Conservation (phyloP, 1,284 basidiomycete genomes). For the Rhodofomes roseus region DNA sequence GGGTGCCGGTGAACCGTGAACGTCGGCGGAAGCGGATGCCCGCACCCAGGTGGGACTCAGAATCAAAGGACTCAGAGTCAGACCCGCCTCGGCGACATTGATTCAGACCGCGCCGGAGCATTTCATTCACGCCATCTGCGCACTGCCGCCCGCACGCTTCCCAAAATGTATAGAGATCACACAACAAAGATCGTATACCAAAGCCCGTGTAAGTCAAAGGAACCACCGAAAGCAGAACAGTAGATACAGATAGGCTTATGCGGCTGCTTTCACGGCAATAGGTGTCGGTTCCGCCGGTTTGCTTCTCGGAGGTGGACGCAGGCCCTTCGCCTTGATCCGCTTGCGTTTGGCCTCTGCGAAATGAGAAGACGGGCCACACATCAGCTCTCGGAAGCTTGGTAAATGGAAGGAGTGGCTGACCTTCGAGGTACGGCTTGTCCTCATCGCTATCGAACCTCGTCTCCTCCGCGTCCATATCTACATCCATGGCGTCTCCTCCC, state of each 20-base stretch:
- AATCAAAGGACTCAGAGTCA: background rate
- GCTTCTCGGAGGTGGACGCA: conserved; percentile 54
- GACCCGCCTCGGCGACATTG: background rate
- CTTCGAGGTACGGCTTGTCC: conserved; percentile 64
- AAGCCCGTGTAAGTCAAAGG: background rate
- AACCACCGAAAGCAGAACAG: background rate
- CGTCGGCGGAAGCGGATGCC: conserved; percentile 1
- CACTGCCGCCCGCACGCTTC: too few relatives aligned
- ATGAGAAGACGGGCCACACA: background rate
- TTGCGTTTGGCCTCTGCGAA: conserved; percentile 63
- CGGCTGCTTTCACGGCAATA: conserved; percentile 19
- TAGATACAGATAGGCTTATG: conserved; percentile 10
- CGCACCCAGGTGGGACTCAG: background rate
- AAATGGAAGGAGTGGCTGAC: conserved; percentile 38
- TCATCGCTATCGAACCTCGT: conserved; percentile 66
- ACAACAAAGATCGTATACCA: background rate
- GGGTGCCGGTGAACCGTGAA: background rate
- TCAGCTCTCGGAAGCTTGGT: background rate
- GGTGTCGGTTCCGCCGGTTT: conserved; percentile 18
- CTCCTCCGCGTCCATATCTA: conserved; percentile 24
- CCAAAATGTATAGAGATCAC: background rate
- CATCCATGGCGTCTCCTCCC: conserved; percentile 27
- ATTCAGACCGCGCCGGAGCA: background rate
- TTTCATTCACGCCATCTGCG: background rate
- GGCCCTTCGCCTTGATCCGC: conserved; percentile 71